phyloP scores from a whole-genome alignment of 2,329 filamentous ascomycete genomes.

The Xylaria digitata region DNA sequence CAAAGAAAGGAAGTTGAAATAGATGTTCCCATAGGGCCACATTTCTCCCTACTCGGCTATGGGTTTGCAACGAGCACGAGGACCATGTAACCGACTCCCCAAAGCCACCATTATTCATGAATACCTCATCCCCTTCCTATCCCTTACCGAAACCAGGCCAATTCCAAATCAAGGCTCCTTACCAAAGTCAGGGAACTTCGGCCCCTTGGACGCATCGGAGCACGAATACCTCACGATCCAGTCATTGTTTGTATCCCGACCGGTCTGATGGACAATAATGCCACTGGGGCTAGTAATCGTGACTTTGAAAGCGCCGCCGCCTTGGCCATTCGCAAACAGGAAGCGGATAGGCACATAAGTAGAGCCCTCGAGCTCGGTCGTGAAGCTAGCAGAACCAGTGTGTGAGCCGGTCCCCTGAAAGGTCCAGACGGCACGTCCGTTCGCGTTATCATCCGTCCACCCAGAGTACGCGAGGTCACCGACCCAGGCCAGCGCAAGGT shows the following conservation, averaged over 20 bases:
- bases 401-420: conserved; percentile 32
- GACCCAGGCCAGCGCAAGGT: conserved; percentile 37
- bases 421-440: conserved; percentile 38
- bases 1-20: no score
- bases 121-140: no score
- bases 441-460: conserved; percentile 43
- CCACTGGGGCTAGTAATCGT: conserved; percentile 40
- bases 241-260: conserved; percentile 27
- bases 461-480: conserved; percentile 40
- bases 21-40: no score
- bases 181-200: conserved; percentile 12
- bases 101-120: no score
- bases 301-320: conserved; percentile 34
- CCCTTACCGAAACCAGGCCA: background rate
- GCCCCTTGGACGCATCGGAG: background rate
- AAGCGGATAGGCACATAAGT: conserved; percentile 35
- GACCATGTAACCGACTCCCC: no score
- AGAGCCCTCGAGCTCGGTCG: conserved; percentile 30
- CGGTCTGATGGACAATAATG: conserved; percentile 36
- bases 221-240: conserved; percentile 27
- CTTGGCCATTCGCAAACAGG: conserved; percentile 35
- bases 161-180: conserved; percentile 9
- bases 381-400: conserved; percentile 37
- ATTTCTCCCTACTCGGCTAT: no score
- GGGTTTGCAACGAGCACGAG: no score